phyloP scores from a whole-genome alignment of 2,329 filamentous ascomycete species.

The Neopestalotiopsis sp. region DNA sequence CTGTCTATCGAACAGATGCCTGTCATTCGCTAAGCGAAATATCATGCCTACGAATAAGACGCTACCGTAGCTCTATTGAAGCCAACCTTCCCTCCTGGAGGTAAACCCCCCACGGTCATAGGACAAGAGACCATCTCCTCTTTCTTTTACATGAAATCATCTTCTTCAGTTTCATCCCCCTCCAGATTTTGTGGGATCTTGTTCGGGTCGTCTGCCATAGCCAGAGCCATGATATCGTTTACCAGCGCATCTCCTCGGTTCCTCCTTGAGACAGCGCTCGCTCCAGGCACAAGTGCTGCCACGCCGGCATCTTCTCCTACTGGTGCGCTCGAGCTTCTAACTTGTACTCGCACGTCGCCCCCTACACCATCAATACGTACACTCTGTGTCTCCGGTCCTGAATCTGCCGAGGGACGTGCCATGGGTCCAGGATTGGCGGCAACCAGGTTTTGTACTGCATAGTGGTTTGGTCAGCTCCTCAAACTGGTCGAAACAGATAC shows the following conservation, averaged over 20 bases:
- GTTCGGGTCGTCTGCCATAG: conserved; percentile 28
- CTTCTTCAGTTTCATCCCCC: conserved; percentile 19
- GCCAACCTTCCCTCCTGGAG: too few relatives aligned
- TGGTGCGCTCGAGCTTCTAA: conserved; percentile 43
- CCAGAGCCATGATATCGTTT: conserved; percentile 36
- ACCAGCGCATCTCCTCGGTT: conserved; percentile 38
- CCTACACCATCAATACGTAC: conserved; percentile 60
- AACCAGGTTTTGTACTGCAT: conserved; percentile 63
- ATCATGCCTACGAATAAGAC: neutral
- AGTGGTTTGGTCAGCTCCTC: neutral
- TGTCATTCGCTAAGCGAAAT: neutral
- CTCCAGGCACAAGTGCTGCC: neutral
- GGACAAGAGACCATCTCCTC: neutral
- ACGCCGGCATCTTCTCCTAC: conserved; percentile 24
- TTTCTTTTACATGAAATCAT: conserved; percentile 20
- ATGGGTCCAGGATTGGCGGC: conserved; percentile 32
- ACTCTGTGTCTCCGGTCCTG: conserved; percentile 44
- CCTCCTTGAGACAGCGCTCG: conserved; percentile 6
- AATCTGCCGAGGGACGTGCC: conserved; percentile 24
- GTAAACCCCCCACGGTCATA: neutral
- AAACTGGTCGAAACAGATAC: neutral
- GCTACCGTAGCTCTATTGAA: too few relatives aligned
- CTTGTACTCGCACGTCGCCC: conserved; percentile 61
- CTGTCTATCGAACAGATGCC: neutral
- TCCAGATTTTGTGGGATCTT: conserved; percentile 23